These are phyloP conservation scores for Lobosporangium transversale DNA, from an alignment of 192 early-diverging fungal species.

Conservation along the genomic window DNA sequence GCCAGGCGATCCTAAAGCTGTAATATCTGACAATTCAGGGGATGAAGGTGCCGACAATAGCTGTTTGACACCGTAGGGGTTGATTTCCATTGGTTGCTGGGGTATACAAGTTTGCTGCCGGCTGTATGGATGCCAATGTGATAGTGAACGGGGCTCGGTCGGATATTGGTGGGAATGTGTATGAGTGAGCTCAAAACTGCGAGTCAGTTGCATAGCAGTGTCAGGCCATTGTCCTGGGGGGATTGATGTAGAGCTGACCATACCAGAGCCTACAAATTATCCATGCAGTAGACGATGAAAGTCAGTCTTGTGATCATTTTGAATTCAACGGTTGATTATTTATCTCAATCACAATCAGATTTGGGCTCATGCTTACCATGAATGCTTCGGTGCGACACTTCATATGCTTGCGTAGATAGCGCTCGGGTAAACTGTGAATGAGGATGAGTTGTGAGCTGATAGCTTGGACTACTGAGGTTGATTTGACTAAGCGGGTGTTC, in stretches of 20 bases:
- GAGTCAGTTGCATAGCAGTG: not conserved
- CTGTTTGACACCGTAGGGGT: conserved; percentile 4
- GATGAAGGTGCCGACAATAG: conserved; percentile 27
- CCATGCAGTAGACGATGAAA: no score
- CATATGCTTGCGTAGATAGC: no score
- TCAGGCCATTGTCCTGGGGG: not conserved
- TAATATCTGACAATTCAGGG: not conserved
- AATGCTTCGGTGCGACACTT: not conserved
- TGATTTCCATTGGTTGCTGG: not conserved
- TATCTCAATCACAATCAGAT: no score
- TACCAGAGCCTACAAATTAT: no score
- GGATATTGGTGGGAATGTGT: not conserved
- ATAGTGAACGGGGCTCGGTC: conserved; percentile 4
- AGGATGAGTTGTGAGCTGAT: conserved; percentile 1
- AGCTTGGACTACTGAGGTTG: not conserved
- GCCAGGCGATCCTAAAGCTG: not conserved
- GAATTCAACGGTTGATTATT: no score
- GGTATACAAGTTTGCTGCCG: not conserved
- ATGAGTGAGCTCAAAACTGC: not conserved
- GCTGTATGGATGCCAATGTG: conserved; percentile 33
- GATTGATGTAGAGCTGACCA: not conserved
- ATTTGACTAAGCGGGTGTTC: not conserved
- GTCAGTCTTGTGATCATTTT: no score
- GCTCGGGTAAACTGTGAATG: no score
- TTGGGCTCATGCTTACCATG: not conserved